Conservation (phyloP, 148 eudicot genomes). For the Silene latifolia region DNA sequence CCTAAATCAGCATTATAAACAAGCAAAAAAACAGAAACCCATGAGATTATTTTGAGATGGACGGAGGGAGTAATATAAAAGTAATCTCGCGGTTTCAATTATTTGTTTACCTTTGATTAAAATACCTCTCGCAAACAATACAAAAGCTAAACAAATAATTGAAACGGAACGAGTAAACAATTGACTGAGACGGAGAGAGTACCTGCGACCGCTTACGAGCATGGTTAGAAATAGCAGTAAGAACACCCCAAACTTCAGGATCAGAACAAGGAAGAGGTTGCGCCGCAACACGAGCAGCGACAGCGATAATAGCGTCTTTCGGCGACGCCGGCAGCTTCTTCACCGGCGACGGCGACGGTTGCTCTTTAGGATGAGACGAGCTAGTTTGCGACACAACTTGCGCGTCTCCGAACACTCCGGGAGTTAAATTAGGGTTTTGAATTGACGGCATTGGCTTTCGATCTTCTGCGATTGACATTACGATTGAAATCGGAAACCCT, state of each 20-base stretch:
- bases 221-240: conserved; percentile 75
- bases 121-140: background rate
- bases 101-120: background rate
- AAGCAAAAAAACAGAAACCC: background rate
- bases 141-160: background rate
- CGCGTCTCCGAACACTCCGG: conserved; percentile 13
- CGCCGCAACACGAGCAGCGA: conserved; percentile 56
- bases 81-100: background rate
- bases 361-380: conserved; percentile 29
- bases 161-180: too few species aligned
- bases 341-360: conserved; percentile 25
- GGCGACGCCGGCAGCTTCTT: conserved; percentile 29
- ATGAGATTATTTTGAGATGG: too few species aligned
- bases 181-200: background rate
- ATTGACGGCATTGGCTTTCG: conserved; percentile 3
- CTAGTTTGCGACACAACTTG: conserved; percentile 30
- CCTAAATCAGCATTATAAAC: background rate
- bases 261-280: conserved; percentile 67
- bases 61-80: too few species aligned
- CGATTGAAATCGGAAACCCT: conserved; percentile 12
- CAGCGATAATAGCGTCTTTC: conserved; percentile 49
- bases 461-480: conserved; percentile 30
- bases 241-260: conserved; percentile 87
- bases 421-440: conserved; percentile 29
- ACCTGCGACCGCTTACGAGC: conserved; percentile 89